A percentile compares a stretch with the other conserved stretches of the same genome.
phyloP scores from a whole-genome alignment of 257 asterid species.

The Ilex aquifolium region DNA sequence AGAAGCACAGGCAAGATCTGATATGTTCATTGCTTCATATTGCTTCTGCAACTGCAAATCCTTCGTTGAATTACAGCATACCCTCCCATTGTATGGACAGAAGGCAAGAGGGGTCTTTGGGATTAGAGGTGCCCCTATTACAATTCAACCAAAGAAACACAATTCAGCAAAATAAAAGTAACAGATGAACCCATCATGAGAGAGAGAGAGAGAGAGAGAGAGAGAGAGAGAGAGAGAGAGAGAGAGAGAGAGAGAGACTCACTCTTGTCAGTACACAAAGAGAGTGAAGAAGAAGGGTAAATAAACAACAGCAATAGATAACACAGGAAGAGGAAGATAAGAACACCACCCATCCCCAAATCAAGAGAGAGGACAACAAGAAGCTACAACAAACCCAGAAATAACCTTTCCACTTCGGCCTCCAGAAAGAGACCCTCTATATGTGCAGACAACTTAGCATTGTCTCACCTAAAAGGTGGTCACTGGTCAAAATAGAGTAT shows the following conservation, averaged over 20 bases:
- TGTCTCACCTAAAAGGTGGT: neutral
- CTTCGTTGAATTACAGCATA: constrained; percentile 55
- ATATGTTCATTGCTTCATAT: constrained; percentile 60
- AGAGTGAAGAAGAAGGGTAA: constrained; percentile 51
- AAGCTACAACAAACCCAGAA: constrained; percentile 7
- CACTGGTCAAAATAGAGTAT: neutral
- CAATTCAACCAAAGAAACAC: constrained; percentile 6
- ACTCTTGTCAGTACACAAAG: constrained; percentile 73
- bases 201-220: neutral
- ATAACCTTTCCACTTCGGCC: constrained; percentile 14
- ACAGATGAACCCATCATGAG: constrained; percentile 8
- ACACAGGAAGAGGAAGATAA: constrained; percentile 19
- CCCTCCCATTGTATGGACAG: constrained; percentile 72
- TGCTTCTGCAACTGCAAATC: constrained; percentile 54
- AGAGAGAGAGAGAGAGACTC: constrained; percentile 24
- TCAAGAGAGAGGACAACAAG: constrained; percentile 17
- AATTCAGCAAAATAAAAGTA: neutral
- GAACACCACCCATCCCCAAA: constrained; percentile 29
- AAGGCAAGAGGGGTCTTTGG: constrained; percentile 43
- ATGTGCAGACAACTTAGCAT: neutral
- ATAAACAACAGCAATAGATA: constrained; percentile 42
- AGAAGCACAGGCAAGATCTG: constrained; percentile 65
- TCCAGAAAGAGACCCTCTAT: constrained; percentile 12
- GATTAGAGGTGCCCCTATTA: constrained; percentile 60
- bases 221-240: neutral